Percentiles rank a stretch among this genome's conserved stretches.
These are phyloP conservation scores for Pyrus hybrid DNA, from an alignment of 331 rosid species.

Conservation along the genomic window DNA sequence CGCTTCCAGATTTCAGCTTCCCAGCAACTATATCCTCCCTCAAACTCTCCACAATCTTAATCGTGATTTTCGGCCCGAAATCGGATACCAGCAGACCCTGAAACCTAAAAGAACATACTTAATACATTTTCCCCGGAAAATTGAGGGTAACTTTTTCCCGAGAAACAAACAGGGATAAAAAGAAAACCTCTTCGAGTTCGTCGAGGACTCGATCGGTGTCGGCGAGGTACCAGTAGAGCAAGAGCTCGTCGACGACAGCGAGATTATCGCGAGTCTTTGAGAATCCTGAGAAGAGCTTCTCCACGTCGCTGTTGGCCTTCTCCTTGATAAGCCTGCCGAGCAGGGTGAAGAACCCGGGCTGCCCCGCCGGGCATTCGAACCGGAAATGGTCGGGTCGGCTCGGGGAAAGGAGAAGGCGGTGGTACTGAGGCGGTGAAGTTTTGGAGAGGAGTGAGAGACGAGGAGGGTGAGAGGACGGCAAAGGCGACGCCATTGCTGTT, in stretches of 20 bases:
- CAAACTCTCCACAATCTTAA: constrained; percentile 75
- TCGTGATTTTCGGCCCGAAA: constrained; percentile 79
- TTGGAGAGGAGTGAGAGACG: constrained; percentile 33
- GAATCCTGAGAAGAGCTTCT: constrained; percentile 73
- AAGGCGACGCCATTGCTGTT: constrained; percentile 43
- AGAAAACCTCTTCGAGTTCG: constrained; percentile 83
- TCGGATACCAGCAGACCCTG: constrained; percentile 83
- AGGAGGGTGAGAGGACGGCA: constrained; percentile 28
- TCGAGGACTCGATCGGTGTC: constrained; percentile 89
- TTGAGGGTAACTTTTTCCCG: background rate
- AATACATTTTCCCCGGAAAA: background rate
- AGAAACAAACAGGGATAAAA: background rate
- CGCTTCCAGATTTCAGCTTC: constrained; percentile 69
- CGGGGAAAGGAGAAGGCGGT: constrained; percentile 6
- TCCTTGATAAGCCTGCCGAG: constrained; percentile 85
- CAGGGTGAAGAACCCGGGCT: constrained; percentile 78
- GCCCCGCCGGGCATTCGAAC: constrained; percentile 68
- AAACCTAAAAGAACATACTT: background rate
- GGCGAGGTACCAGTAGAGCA: constrained; percentile 88
- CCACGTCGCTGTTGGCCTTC: constrained; percentile 89
- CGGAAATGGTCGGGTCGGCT: constrained; percentile 16
- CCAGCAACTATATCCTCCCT: constrained; percentile 74
- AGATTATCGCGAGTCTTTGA: constrained; percentile 75
- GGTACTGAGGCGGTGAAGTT: constrained; percentile 21
- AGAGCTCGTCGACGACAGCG: constrained; percentile 81